Percentiles rank a stretch among this genome's conserved stretches.
Conservation (phyloP, 192 early-diverging fungal genomes). For the Lobulomyces angularis region DNA sequence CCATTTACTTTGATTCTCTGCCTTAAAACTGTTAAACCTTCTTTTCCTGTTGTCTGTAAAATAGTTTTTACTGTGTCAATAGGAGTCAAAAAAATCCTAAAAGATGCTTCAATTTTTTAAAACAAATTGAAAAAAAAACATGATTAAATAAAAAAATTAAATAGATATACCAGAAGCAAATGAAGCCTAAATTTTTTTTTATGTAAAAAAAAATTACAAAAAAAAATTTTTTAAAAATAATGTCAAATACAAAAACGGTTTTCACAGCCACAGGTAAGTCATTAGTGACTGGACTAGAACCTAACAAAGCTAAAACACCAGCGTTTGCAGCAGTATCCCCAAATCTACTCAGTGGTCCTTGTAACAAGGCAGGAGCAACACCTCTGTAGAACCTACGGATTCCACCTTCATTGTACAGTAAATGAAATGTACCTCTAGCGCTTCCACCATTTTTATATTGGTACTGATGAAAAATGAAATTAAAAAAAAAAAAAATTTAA, state of each 20-base stretch:
- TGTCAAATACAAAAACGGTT: conserved; percentile 8
- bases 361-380: conserved; percentile 23
- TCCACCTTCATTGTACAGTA: conserved; percentile 31
- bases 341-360: conserved; percentile 28
- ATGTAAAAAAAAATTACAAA: no score
- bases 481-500: no score
- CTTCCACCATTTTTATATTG: conserved; percentile 21
- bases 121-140: no score
- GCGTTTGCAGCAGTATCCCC: conserved; percentile 33
- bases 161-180: no score
- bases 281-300: conserved; percentile 9
- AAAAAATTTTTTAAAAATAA: background rate
- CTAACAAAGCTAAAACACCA: conserved; percentile 24
- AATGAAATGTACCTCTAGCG: conserved; percentile 9
- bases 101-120: conserved; percentile 21
- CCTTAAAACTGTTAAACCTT: conserved; percentile 14
- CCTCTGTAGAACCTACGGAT: conserved; percentile 29
- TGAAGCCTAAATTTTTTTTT: no score
- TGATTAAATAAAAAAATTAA: no score
- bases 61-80: conserved; percentile 33
- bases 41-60: conserved; percentile 20
- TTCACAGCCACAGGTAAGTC: conserved; percentile 22
- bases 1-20: conserved; percentile 16
- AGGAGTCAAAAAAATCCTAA: conserved; percentile 26
- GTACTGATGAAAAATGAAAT: no score